Evolutionary conservation across 192 early-diverging fungal species (phyloP).

Genomic region (Globomyces pollinis-pini): DNA sequence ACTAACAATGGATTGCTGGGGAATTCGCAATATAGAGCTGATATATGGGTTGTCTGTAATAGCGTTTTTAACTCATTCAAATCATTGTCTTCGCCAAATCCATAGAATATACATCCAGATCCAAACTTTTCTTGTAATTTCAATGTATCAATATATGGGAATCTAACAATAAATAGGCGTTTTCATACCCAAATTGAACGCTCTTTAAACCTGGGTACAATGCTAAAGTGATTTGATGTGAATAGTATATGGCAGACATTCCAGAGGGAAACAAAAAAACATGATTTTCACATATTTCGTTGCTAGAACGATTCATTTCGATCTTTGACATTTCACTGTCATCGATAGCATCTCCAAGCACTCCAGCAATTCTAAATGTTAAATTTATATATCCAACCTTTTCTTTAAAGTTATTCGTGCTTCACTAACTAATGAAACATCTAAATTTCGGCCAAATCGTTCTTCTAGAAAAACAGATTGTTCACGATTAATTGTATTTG

Average conservation of each 20-base stretch:
- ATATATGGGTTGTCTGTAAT: constrained; percentile 58
- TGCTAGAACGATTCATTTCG: constrained; percentile 34
- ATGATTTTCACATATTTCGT: constrained; percentile 55
- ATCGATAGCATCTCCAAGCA: constrained; percentile 38
- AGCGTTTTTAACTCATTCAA: constrained; percentile 64
- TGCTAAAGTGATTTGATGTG: constrained; percentile 57
- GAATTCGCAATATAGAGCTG: constrained; percentile 86
- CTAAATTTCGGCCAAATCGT: constrained; percentile 87
- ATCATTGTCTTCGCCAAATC: constrained; percentile 69
- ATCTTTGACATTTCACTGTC: constrained; percentile 8
- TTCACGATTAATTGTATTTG: constrained; percentile 2
- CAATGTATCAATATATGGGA: constrained; percentile 93
- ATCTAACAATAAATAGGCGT: constrained; percentile 31
- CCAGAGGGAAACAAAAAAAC: constrained; percentile 85
- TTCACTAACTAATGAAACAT: constrained; percentile 55
- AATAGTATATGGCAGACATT: constrained; percentile 90
- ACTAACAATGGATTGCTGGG: constrained; percentile 90
- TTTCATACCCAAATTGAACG: constrained; percentile 78
- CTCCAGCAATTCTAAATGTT: constrained; percentile 66
- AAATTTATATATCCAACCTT: constrained; percentile 1
- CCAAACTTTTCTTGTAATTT: constrained; percentile 96
- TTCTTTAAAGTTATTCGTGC: constrained; percentile 68
- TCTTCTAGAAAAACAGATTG: constrained; percentile 73
- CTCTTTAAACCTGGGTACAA: constrained; percentile 46
- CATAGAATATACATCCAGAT: constrained; percentile 77